Evolutionary conservation across 2,329 filamentous ascomycete species (phyloP), one percentile per base, ranked within the genome.

Genomic region (Clonostachys rosea): DNA sequence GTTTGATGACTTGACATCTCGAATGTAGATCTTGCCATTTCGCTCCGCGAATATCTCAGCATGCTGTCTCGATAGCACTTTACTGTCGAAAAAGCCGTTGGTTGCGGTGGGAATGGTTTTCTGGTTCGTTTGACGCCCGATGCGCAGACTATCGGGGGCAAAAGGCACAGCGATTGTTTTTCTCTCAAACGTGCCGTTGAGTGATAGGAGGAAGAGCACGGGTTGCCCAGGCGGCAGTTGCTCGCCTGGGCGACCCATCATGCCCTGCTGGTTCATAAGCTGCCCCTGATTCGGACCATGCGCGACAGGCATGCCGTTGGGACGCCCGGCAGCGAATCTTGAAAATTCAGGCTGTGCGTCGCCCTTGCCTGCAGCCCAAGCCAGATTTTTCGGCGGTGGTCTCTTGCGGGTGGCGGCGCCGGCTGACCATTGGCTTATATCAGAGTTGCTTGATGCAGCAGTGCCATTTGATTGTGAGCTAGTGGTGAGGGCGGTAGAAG

Each of bases 1-100:
- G 63, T 99, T 99, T 39, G 94, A 99, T 0, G 94, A 97, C 68
- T 97, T 99, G 57, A 99, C 88, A 68, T 99, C 94, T 49, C 91
- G 83, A 56, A 99, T 97, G 80, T 86, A 97, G 40, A 99, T 87
- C 63, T 96, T 95, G 46, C 91, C 91, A 52, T 88, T 84, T 46
- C 74, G 67, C 52, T 83, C 79, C n/a, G 94, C 91, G 83, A 91
- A 97, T 36, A 99, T 87, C 65, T 99, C 94, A 35, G 94, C 94
- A 65, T 99, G 94, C 63, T 96, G 91, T 58, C 94, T 81, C 37
- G 94, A 97, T 20, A 99, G 79, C 24, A 99, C 94, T 68, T 99
- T 99, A 45, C 92, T 97, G 66, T 99, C 94, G 61, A 99, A 99
- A 67, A 88, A 99, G 35, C 94, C 94, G 68, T 99, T 99, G 50